These are phyloP conservation scores for Filobasidium floriforme DNA, from an alignment of 768 basidiomycete genomes.

Conservation along the genomic window DNA sequence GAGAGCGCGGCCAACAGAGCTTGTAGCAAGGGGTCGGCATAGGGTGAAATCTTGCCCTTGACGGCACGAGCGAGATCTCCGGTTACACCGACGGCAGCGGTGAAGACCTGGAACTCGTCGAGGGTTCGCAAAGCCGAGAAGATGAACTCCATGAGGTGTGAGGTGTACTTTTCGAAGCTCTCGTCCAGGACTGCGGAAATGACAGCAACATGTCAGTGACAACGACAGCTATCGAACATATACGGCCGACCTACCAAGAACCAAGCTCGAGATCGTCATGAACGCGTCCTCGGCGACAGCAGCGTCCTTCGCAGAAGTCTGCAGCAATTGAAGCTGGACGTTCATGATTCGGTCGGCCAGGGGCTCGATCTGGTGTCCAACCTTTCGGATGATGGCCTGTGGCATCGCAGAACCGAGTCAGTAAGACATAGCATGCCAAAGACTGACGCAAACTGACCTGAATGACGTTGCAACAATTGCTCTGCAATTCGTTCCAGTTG, in stretches of 20 bases:
- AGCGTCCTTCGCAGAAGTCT: conserved; percentile 80
- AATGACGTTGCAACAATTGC: conserved; percentile 84
- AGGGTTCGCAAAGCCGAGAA: conserved; percentile 81
- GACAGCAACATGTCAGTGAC: conserved; percentile 33
- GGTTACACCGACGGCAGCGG: conserved; percentile 88
- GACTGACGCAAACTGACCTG: conserved; percentile 54
- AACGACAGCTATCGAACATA: conserved; percentile 27
- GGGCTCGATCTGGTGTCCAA: conserved; percentile 72
- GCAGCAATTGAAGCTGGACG: conserved; percentile 72
- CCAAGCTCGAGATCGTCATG: conserved; percentile 81
- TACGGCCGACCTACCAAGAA: conserved; percentile 53
- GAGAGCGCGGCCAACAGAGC: conserved; percentile 84
- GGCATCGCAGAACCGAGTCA: neutral
- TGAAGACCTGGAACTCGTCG: conserved; percentile 92
- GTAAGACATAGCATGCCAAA: conserved; percentile 20
- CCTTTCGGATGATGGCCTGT: conserved; percentile 76
- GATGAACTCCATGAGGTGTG: conserved; percentile 75
- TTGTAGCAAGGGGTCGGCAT: conserved; percentile 81
- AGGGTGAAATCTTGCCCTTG: conserved; percentile 71
- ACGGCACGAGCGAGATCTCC: conserved; percentile 94
- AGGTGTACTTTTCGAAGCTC: conserved; percentile 72
- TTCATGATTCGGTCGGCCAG: conserved; percentile 94
- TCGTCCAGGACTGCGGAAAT: conserved; percentile 20
- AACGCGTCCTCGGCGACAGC: conserved; percentile 95
- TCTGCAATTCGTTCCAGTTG: conserved; percentile 97